Base-by-base conservation (phyloP, 140 eudicot genomes). In the Erigeron philadelphicus region DNA sequence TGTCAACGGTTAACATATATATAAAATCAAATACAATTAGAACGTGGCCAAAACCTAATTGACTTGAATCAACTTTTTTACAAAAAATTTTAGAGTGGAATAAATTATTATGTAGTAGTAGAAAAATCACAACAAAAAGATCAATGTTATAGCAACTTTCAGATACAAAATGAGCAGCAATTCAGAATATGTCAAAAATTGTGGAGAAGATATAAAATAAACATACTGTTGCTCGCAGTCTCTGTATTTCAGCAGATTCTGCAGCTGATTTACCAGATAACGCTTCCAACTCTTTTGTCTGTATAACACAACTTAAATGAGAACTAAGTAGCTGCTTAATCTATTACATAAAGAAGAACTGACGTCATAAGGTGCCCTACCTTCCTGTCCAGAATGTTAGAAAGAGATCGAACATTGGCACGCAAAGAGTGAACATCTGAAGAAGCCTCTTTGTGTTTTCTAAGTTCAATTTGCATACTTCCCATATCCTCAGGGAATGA, bases 401-500 rank as follows among this genome's bases (percentile, higher is more conserved):
- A 73, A 62, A 93, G 87, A 53, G 88, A 89, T 66, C 83, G 90
- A 12, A 89, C 95, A 79, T 83, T 82, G 78, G 98, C 98, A 66
- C 98, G 82, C 70, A 93, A 57, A 7, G 81, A 75, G 71, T 89
- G 95, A 76, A 93, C 82, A 57, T 89, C 84, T 15, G 90, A 80
- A 85, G 98, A 90, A 71, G 87, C 78, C 80, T 89, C 96, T 74
- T 93, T 93, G 76, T 84, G 84, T 69, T 81, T 83, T 56, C 87
- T 88, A 63, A 93, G 80, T 59, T 86, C 84, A 79, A 78, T 81
- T 76, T 93, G 98, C 90, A 93, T 88, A 54, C 74, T 72, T 18
- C 83, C 87, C 96, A 93, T 93, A 70, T 81, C 85, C 60, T 83
- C 88, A 17, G 95, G 95, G 78, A 93, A 89, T 0, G 90, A 86